Conservation (phyloP, 768 basidiomycete genomes). For the Sistotremastrum suecicum region DNA sequence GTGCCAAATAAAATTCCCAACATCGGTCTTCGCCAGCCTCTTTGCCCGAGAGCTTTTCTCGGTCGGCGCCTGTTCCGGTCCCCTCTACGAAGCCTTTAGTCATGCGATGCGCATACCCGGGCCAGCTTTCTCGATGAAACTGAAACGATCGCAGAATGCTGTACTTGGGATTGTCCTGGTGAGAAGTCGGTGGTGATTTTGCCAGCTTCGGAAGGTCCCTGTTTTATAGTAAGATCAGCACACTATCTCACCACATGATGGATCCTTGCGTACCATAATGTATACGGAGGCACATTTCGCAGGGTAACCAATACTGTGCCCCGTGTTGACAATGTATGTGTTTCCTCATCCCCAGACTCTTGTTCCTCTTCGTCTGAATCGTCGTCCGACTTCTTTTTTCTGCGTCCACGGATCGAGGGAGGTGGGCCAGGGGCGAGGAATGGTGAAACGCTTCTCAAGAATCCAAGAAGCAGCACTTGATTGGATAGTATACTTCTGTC, state of each 20-base stretch:
- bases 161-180: constrained; percentile 51
- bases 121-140: constrained; percentile 59
- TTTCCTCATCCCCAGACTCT: constrained; percentile 9
- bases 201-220: constrained; percentile 73
- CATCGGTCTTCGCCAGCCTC: constrained; percentile 57
- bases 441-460: constrained; percentile 58
- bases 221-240: background rate
- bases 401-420: constrained; percentile 26
- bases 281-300: constrained; percentile 78
- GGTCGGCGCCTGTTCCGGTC: constrained; percentile 45
- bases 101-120: constrained; percentile 87
- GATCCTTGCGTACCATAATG: constrained; percentile 46
- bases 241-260: background rate
- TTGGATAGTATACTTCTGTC: constrained; percentile 87
- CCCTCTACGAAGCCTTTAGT: constrained; percentile 71
- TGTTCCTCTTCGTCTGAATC: constrained; percentile 28
- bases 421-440: constrained; percentile 44
- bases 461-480: constrained; percentile 69
- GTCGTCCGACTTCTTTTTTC: constrained; percentile 26
- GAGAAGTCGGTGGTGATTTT: constrained; percentile 34
- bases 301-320: constrained; percentile 81
- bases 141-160: constrained; percentile 62
- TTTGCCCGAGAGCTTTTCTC: constrained; percentile 32
- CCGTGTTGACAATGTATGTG: constrained; percentile 16
- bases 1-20: constrained; percentile 65